Base-by-base conservation (phyloP, 345 rosid species). In the Toxicodendron radicans region DNA sequence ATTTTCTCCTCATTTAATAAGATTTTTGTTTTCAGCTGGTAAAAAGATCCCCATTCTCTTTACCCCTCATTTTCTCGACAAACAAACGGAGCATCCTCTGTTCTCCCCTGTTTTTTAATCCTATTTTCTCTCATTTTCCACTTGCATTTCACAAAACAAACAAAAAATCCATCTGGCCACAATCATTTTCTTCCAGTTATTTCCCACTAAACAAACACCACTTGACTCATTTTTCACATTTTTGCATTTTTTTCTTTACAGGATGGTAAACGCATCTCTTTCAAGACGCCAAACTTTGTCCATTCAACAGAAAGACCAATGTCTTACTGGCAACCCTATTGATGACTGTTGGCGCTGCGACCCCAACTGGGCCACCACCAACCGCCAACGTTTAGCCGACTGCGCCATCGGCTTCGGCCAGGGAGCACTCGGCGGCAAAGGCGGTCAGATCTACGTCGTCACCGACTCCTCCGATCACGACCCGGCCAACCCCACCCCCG, bases 311-410 rank as follows among this genome's bases (percentile, higher is more conserved):
- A 73, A 74, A 51, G 85, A 51, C 56, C 85, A 63, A 41, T 92
- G 97, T 49, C 74, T 76, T 35, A 90, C 89, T 62, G 92, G 96
- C 32, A 92, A 92, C 73, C 97, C 97, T 64, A 82, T 92, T 57
- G 97, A 92, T 67, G 94, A 92, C 77, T 92, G 96, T 70, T 92
- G 97, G 97, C 84, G 87, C 3, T 90, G 97, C 83, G 88, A 90
- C 73, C 88, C 88, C 1, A 82, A 88, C 76, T 89, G 97, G 97
- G 76, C 86, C 2, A 67, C 66, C 68, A 65, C 66, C 66, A 83
- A 89, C 81, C 96, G 96, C 20, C 97, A 89, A 49, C 81, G 73
- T 4, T 64, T 92, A 9, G 97, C 96, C 11, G 94, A 91, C 82
- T 95, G 99, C 73, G 79, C 78, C 54, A 88, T 95, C 30, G 99